These are phyloP conservation scores for Melampsora larici-populina DNA, from an alignment of 1,284 basidiomycete genomes.

Conservation along the genomic window DNA sequence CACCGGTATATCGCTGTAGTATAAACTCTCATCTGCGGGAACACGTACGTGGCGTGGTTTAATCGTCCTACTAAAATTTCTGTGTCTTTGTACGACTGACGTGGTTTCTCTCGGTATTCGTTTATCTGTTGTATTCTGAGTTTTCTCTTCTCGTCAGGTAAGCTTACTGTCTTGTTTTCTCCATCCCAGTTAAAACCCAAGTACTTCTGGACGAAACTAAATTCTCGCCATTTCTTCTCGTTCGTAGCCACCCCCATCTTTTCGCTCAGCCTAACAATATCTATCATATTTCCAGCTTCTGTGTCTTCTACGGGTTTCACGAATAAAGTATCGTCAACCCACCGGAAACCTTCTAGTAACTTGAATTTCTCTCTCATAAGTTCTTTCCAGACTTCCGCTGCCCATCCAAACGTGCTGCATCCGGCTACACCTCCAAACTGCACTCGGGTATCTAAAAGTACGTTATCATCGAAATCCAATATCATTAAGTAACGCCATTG, in stretches of 20 bases:
- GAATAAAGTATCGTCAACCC: constrained; percentile 15
- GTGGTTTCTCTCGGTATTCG: too few species aligned
- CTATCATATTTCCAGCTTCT: background rate
- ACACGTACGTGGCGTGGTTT: too few species aligned
- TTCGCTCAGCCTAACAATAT: background rate
- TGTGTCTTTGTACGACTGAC: too few species aligned
- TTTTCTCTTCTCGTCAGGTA: background rate
- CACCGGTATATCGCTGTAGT: too few species aligned
- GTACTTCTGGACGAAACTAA: background rate
- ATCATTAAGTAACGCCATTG: background rate
- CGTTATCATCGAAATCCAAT: background rate
- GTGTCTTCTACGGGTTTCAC: background rate
- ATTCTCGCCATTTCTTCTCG: background rate
- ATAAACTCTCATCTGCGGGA: too few species aligned
- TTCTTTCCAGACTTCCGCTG: constrained; percentile 1
- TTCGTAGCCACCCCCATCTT: background rate
- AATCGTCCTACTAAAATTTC: too few species aligned
- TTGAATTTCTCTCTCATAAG: background rate
- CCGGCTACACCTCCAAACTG: background rate
- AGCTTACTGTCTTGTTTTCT: too few species aligned
- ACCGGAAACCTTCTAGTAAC: background rate
- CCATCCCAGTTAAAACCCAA: too few species aligned
- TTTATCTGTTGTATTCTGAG: background rate
- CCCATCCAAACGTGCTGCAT: constrained; percentile 6
- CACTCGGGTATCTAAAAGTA: background rate